Evolutionary conservation across 208 protist species (phyloP).

Genomic region (Borovskyia barvae): DNA sequence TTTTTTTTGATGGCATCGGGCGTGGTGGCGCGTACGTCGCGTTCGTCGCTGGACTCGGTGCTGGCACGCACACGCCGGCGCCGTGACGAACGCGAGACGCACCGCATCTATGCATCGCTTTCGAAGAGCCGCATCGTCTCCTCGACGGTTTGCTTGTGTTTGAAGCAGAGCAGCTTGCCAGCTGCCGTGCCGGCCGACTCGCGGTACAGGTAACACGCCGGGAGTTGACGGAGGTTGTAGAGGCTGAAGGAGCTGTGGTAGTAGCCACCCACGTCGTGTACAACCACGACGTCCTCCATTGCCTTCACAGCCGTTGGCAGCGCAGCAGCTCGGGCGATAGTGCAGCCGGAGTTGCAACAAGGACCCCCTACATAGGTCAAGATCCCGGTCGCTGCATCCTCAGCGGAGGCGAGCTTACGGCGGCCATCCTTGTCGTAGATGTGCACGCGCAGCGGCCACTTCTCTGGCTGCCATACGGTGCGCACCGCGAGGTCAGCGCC

Average conservation of each 20-base stretch:
- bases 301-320: constrained; percentile 26
- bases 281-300: constrained; percentile 46
- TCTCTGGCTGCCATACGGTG: constrained; percentile 64
- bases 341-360: constrained; percentile 69
- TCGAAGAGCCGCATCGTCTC: constrained; percentile 43
- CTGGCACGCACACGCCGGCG: no score
- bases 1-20: no score
- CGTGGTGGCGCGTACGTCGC: no score
- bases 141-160: constrained; percentile 35
- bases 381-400: not conserved
- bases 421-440: constrained; percentile 29
- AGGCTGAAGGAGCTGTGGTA: constrained; percentile 62
- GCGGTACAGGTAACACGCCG: constrained; percentile 46
- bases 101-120: constrained; percentile 22
- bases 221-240: constrained; percentile 65
- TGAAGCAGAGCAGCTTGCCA: constrained; percentile 19
- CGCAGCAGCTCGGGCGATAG: constrained; percentile 27
- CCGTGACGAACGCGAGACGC: no score
- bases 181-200: constrained; percentile 1
- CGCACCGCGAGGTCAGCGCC: constrained; percentile 71
- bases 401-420: constrained; percentile 4
- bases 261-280: constrained; percentile 69
- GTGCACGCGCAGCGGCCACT: constrained; percentile 66
- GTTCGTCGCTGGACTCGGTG: no score
- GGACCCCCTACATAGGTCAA: constrained; percentile 57